Base-by-base conservation (phyloP, 306 rosid genomes). In the Rosa chinensis region DNA sequence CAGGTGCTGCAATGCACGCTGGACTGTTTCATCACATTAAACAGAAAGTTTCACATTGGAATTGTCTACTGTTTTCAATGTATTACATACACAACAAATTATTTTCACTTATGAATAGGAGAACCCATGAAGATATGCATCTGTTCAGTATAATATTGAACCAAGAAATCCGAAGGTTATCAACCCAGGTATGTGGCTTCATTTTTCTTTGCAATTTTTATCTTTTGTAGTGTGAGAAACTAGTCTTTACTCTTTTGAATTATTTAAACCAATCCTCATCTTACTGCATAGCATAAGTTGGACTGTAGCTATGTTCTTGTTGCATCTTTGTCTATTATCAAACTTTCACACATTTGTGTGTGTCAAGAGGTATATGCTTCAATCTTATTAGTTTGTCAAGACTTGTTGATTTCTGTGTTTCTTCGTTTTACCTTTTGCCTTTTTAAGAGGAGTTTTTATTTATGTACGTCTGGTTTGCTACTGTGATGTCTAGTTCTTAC, bases 131-230 rank as follows among this genome's bases (percentile, higher is more conserved):
- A 85, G 97, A 92, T 85, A 49, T 86, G 86, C 82, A 88, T 66
- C 89, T 88, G 44, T 90, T 88, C 69, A 50, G 89, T 62, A 68
- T 84, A 87, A 87, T 88, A 62, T 73, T 92, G 70, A 92, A 92
- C 78, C 94, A 92, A 87, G 97, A 92, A 87, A 83, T 92, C 83
- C 78, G 86, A 77, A 85, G 82, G 87, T 79, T 92, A 82, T 88
- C 97, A 39, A 80, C 78, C 42, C 97, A 92, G 93, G 94, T 90
- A 87, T 52, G 14, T 48, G 50, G 14, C 21, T 40, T 8, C 63
- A 23, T n/a, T 18, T 16, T 50, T 42, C 66, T 43, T 44, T 35
- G 49, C 52, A 64, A 21, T 7, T 25, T 75, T 16, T 25, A 5
- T 62, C 44, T 10, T 45, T 28, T 17, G 0, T 62, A 48, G 59